Evolutionary conservation across 768 basidiomycete species (phyloP), one percentile per base, ranked within the genome.

Genomic region (Cystobasidium onofrii): DNA sequence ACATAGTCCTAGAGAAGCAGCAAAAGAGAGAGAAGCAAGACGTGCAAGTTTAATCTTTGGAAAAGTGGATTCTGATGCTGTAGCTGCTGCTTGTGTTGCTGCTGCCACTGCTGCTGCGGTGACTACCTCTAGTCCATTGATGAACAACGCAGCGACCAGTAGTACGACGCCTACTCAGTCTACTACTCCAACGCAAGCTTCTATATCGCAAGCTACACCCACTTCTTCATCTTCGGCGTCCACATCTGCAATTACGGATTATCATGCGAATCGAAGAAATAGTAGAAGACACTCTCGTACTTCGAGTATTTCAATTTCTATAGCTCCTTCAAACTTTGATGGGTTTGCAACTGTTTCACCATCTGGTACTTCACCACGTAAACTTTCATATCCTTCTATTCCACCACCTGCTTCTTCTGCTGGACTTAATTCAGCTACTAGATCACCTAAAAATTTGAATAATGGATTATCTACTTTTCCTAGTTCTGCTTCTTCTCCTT

Each of bases 301-400:
- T 34, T 29, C 57, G 3, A 60, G 57, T 60, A 60, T 60, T 29
- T 60, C 57, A 29, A 60, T 60, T 13, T 60, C 57, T 2, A 27
- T 60, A 25, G 57, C 29, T 1, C 33, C 57, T 7, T 60, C 57
- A 1, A 60, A 27, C 33, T 64, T 64, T 46, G 63, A 41, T 46
- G 63, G 63, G 3, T 60, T 60, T 20, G 57, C 57, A 4, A 23
- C 57, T 29, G 57, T 60, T 15, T 27, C 29, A 4, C 57, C 57
- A 15, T 60, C 57, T 60, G 57, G 57, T 34, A 20, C 57, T 34
- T 60, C 57, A 29, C 63, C 63, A 3, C 63, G 63, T 29, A 64
- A 64, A 29, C 65, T 43, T 31, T 44, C 65, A 3, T 50, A 41
- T 44, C 39, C 46, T 31, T 23, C 27, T 6, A 13, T 67, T 50